phyloP scores from a whole-genome alignment of 805 yeast species.

The Tetrapisispora arboricola region DNA sequence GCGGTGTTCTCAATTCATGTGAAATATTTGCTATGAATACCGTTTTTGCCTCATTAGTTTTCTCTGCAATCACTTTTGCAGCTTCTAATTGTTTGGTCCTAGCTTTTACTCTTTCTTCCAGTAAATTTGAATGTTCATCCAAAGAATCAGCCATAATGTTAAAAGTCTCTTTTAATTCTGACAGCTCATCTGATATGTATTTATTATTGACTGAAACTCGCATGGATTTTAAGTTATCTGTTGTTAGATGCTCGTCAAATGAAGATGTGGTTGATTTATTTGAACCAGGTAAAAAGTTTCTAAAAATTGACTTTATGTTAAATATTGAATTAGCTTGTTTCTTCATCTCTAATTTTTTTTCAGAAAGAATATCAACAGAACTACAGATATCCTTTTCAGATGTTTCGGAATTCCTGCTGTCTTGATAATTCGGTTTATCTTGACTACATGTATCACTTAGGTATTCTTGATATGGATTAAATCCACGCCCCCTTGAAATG shows the following conservation, averaged over 20 bases:
- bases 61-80: conserved; percentile 81
- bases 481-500: conserved; percentile 34
- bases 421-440: not conserved
- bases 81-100: conserved; percentile 83
- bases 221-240: conserved; percentile 19
- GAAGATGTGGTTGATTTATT: not conserved
- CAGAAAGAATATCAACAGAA: too few relatives aligned
- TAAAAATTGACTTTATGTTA: not conserved
- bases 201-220: conserved; percentile 40
- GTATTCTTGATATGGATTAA: conserved; percentile 8
- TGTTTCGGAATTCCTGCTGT: not conserved
- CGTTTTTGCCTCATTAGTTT: conserved; percentile 94
- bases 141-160: conserved; percentile 86
- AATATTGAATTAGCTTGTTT: not conserved
- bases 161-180: conserved; percentile 80
- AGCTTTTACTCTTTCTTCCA: conserved; percentile 80
- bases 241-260: not conserved
- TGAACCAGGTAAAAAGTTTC: not conserved
- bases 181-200: conserved; percentile 69
- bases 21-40: conserved; percentile 87
- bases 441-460: not conserved
- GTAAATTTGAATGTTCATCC: conserved; percentile 67
- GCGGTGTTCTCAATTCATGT: conserved; percentile 89
- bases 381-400: too few relatives aligned
- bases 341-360: too few relatives aligned